These are phyloP conservation scores for Myxozyma udenii DNA, from an alignment of 805 yeast species.

Conservation along the genomic window DNA sequence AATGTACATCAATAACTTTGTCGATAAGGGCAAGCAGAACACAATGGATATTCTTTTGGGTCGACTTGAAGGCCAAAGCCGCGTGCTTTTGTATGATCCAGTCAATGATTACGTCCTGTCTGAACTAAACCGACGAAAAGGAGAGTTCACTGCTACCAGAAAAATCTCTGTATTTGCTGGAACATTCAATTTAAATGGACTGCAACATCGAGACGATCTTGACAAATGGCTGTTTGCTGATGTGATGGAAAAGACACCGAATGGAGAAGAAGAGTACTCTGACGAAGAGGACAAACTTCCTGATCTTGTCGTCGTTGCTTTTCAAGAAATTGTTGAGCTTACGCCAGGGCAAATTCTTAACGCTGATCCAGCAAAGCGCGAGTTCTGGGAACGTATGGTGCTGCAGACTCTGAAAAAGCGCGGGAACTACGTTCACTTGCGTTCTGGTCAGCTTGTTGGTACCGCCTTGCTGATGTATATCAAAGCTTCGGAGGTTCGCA, in stretches of 20 bases:
- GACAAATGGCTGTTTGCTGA: slow-evolving; percentile 78
- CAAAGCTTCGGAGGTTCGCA: slow-evolving; percentile 54
- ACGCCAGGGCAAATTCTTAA: slow-evolving; percentile 87
- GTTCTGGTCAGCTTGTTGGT: slow-evolving; percentile 91
- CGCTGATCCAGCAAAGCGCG: slow-evolving; percentile 75
- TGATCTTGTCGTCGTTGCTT: slow-evolving; percentile 82
- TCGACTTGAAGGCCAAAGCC: slow-evolving; percentile 62
- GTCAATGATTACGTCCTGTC: slow-evolving; percentile 76
- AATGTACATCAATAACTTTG: slow-evolving; percentile 92
- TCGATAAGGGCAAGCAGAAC: slow-evolving; percentile 86
- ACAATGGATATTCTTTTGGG: slow-evolving; percentile 86
- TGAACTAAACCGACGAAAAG: slow-evolving; percentile 50
- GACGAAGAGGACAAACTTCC: slow-evolving; percentile 48
- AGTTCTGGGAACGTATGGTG: slow-evolving; percentile 74
- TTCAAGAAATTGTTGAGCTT: slow-evolving; percentile 91
- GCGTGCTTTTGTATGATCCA: slow-evolving; percentile 82
- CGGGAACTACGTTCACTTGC: slow-evolving; percentile 59
- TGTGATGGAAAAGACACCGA: background rate
- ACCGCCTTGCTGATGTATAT: slow-evolving; percentile 71
- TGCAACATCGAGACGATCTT: slow-evolving; percentile 50
- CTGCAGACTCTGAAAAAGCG: slow-evolving; percentile 57
- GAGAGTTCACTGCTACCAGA: slow-evolving; percentile 58
- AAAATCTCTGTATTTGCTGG: slow-evolving; percentile 71
- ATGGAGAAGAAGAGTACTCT: too few relatives aligned
- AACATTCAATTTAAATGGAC: slow-evolving; percentile 84